Percentiles rank a stretch among this genome's conserved stretches.
phyloP scores from a whole-genome alignment of 2,329 filamentous ascomycete genomes.

The Plenodomus tracheiphilus region DNA sequence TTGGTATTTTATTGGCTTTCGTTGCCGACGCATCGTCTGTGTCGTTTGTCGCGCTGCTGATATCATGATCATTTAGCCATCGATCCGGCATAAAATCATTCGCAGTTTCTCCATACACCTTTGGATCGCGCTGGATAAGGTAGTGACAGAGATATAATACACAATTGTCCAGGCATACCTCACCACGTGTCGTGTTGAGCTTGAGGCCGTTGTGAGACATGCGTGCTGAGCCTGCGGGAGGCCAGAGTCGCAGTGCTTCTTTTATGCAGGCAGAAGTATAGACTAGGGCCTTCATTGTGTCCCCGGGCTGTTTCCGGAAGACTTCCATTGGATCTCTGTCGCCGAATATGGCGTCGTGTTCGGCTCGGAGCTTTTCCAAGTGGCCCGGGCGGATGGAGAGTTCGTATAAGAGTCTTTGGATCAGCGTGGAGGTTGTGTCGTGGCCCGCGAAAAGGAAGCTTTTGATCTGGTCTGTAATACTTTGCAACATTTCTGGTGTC shows the following conservation, averaged over 20 bases:
- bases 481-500: constrained; percentile 41
- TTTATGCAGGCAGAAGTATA: constrained; percentile 60
- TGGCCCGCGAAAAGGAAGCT: constrained; percentile 54
- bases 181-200: constrained; percentile 47
- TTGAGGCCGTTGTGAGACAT: constrained; percentile 45
- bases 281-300: constrained; percentile 54
- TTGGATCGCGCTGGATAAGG: constrained; percentile 43
- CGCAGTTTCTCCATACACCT: constrained; percentile 36
- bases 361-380: constrained; percentile 45
- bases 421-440: constrained; percentile 48
- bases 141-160: constrained; percentile 51
- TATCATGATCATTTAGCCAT: constrained; percentile 43
- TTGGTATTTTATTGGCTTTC: constrained; percentile 32
- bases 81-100: constrained; percentile 42
- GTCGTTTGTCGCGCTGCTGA: constrained; percentile 19
- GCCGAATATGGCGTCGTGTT: constrained; percentile 60
- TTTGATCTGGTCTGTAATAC: constrained; percentile 47
- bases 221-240: constrained; percentile 53
- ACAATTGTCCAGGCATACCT: constrained; percentile 50
- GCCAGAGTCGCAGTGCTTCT: constrained; percentile 59
- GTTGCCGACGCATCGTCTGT: constrained; percentile 10
- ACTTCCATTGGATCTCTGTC: constrained; percentile 44
- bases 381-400: constrained; percentile 36
- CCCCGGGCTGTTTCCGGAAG: constrained; percentile 49
- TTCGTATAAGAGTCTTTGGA: constrained; percentile 38